phyloP scores from a whole-genome alignment of 805 yeast species.

The Lachancea meyersii region DNA sequence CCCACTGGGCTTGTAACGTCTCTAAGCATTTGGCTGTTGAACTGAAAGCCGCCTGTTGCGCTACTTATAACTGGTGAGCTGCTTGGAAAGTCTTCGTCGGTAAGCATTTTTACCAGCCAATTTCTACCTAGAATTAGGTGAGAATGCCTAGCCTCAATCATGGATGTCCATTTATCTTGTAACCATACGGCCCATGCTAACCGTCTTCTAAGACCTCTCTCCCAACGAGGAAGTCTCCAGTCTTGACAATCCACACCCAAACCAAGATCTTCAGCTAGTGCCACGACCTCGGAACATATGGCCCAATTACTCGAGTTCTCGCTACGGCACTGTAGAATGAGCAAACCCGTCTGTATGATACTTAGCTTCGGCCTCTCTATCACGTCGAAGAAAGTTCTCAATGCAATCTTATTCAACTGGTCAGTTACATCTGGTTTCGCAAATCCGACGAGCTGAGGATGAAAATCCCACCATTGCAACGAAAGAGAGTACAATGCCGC shows the following conservation, averaged over 20 bases:
- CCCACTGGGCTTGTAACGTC: slow-evolving; percentile 12
- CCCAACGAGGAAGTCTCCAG: slow-evolving; percentile 96
- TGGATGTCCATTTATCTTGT: slow-evolving; percentile 86
- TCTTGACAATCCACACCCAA: slow-evolving; percentile 82
- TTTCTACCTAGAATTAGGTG: slow-evolving; percentile 65
- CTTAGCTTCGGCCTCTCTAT: slow-evolving; percentile 83
- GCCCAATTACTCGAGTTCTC: slow-evolving; percentile 75
- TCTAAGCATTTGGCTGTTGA: slow-evolving; percentile 1
- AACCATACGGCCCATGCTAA: slow-evolving; percentile 94
- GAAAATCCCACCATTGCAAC: slow-evolving; percentile 84
- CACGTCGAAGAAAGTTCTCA: slow-evolving; percentile 60
- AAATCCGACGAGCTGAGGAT: slow-evolving; percentile 61
- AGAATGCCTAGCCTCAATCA: slow-evolving; percentile 78
- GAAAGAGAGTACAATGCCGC: slow-evolving; percentile 90
- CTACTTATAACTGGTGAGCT: slow-evolving; percentile 36
- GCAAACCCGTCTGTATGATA: slow-evolving; percentile 83
- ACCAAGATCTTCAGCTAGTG: slow-evolving; percentile 85
- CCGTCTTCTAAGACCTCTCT: slow-evolving; percentile 77
- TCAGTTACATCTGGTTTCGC: slow-evolving; percentile 70
- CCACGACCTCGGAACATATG: slow-evolving; percentile 77
- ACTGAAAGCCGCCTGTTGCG: slow-evolving; percentile 3
- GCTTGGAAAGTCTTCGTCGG: slow-evolving; percentile 73
- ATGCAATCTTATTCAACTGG: slow-evolving; percentile 62
- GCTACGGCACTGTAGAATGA: slow-evolving; percentile 55
- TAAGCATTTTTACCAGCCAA: slow-evolving; percentile 70